These are phyloP conservation scores for Cladosporium sp. DNA, from an alignment of 2,329 filamentous ascomycete genomes.

Conservation along the genomic window DNA sequence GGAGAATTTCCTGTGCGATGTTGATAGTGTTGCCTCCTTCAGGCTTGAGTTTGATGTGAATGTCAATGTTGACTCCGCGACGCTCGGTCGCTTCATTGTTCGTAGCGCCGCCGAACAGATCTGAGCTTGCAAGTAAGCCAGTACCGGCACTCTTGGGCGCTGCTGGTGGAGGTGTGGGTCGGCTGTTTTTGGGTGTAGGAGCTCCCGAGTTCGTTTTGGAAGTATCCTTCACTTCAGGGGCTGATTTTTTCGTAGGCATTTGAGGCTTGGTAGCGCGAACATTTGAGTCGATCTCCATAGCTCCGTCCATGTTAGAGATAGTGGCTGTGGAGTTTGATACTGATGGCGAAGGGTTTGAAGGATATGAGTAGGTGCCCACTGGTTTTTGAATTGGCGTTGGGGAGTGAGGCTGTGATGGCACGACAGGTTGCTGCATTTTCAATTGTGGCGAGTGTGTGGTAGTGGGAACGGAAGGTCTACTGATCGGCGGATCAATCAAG, in stretches of 20 bases:
- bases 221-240: slow-evolving; percentile 20
- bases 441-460: slow-evolving; percentile 27
- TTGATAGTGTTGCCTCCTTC: slow-evolving; percentile 91
- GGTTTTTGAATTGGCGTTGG: slow-evolving; percentile 11
- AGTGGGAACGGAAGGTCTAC: slow-evolving; percentile 37
- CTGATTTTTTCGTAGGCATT: not conserved
- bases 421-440: slow-evolving; percentile 26
- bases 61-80: slow-evolving; percentile 73
- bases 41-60: slow-evolving; percentile 78
- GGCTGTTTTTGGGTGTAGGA: slow-evolving; percentile 1
- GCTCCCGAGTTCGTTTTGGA: slow-evolving; percentile 28
- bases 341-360: slow-evolving; percentile 20
- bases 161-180: slow-evolving; percentile 37
- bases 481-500: slow-evolving; percentile 71
- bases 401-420: slow-evolving; percentile 19
- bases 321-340: slow-evolving; percentile 15
- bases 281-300: slow-evolving; percentile 36
- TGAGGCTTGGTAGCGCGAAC: slow-evolving; percentile 8
- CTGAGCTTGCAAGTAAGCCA: slow-evolving; percentile 63
- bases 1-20: slow-evolving; percentile 89
- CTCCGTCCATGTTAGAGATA: slow-evolving; percentile 27
- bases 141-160: slow-evolving; percentile 55
- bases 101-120: slow-evolving; percentile 57
- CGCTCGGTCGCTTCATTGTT: slow-evolving; percentile 43
- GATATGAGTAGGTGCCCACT: not conserved